Evolutionary conservation across 2,329 filamentous ascomycete genomes (phyloP), one percentile per base, ranked within the genome.

Genomic region (Xylariaceae sp.): DNA sequence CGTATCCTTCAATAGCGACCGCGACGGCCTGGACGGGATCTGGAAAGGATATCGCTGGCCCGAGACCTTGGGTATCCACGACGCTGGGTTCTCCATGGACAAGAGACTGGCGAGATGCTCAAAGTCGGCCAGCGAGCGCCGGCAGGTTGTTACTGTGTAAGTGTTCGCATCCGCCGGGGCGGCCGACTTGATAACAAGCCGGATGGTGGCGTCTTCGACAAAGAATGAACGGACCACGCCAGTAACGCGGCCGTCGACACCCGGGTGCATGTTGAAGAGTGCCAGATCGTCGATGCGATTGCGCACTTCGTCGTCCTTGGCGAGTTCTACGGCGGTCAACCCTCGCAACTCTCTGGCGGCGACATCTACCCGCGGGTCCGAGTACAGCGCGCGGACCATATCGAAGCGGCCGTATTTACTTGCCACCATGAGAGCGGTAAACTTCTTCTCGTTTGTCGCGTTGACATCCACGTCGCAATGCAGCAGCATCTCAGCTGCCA

Each of bases 341-440:
- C 92, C 92, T 43, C 92, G 78, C 12, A 86, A 66, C 59, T 98
- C 94, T 60, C 84, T 85, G 19, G 89, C 79, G 29, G 83, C 80
- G 11, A 90, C 66, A 57, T 98, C 92, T 4, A 96, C 88, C 51
- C 94, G 73, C 16, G 87, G 78, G 58, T 98, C 92, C 29, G 83
- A 76, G 60, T 94, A 97, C 5, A 98, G 72, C 8, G 83, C 81
- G 42, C 89, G 76, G 13, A 98, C 90, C 71, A 95, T 87, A 53
- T 97, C 92, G 38, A 94, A 84, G 46, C 92, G 79, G 23, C 92
- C 92, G 57, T 97, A 98, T 61, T 98, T 98, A 73, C 90, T 97
- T 6, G 90, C 90, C 46, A 98, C 85, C 92, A 98, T 98, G 40
- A 98, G 70, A 2, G 92, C 83, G 0, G 94, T 98, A 57, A 98